Evolutionary conservation across 805 yeast species (phyloP), one percentile per base, ranked within the genome.

Genomic region (Suhomyces prunicola): DNA sequence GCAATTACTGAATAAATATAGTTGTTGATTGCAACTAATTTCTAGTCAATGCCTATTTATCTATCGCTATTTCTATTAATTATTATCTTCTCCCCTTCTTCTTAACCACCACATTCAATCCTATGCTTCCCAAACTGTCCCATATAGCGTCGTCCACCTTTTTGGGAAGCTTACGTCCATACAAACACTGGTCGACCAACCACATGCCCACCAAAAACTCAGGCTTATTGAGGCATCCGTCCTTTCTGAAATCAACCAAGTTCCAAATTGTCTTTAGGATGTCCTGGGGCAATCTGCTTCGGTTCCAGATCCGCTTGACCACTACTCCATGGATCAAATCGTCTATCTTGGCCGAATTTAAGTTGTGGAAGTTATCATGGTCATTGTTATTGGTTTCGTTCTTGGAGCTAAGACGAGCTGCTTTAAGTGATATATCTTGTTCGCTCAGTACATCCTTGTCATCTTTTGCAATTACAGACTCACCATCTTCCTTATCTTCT

Each of bases 121-220:
- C 83, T 10, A 79, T 69, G 44, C 72, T 74, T 36, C 79, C 79
- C 10, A 88, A 88, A 67, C 96, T 88, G 44, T 82, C 80, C 98
- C 98, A 94, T 1, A 93, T 84, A 27, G 77, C 79, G 5, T 80
- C 82, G 41, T 81, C 84, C 5, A 94, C 81, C 39, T 70, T 70
- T 54, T 81, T 78, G 0, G 99, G 98, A 47, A 94, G 72, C 66
- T 94, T 94, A 40, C 96, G 77, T 0, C 99, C 99, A 65, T 93
- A 94, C 12, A 94, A 75, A 65, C 97, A 89, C 70, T 94, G 99
- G 68, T 94, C 99, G 2, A 94, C 92, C 4, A 92, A 70, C 99
- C 99, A 94, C 88, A 89, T 92, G 0, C 99, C 99, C n/a, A 92
- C 93, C 31, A 93, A 72, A 62, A 94, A 94, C 57, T 92, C 93